Conservation (phyloP, 2,329 filamentous ascomycete genomes). For the Fusarium dimerum region DNA sequence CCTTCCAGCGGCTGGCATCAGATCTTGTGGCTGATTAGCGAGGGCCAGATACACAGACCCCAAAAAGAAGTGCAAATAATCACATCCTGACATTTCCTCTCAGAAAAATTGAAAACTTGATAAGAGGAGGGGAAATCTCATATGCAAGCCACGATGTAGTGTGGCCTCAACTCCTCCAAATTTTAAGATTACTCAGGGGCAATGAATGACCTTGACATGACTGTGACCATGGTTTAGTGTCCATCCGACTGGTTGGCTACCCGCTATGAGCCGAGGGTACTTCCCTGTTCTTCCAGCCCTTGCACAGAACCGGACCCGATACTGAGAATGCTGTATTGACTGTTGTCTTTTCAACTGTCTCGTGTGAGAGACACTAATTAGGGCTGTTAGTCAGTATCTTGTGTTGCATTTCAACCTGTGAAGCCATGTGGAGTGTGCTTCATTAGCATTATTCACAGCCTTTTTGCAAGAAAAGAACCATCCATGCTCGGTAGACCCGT, state of each 20-base stretch:
- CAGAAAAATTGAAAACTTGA: too few species aligned
- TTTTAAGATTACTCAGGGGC: conserved; percentile 30
- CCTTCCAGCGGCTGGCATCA: neutral
- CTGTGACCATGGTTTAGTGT: conserved; percentile 16
- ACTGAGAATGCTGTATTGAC: too few species aligned
- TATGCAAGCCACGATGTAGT: conserved; percentile 9
- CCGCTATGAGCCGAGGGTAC: too few species aligned
- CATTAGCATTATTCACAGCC: too few species aligned
- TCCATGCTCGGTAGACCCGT: neutral
- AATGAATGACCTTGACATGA: conserved; percentile 16
- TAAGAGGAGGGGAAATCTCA: conserved; percentile 4
- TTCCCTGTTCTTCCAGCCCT: too few species aligned
- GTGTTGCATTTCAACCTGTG: too few species aligned
- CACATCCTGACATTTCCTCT: neutral
- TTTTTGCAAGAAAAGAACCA: neutral
- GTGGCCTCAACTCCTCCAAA: conserved; percentile 2
- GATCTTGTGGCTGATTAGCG: neutral
- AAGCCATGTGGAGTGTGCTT: too few species aligned
- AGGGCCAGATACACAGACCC: neutral
- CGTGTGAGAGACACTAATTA: too few species aligned
- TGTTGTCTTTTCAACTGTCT: too few species aligned
- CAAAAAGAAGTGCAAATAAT: neutral
- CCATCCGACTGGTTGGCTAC: too few species aligned
- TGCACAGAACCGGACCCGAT: too few species aligned
- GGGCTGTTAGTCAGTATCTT: too few species aligned